Evolutionary conservation across 441 rosid species (phyloP).

Genomic region (Erysimum cheiri): DNA sequence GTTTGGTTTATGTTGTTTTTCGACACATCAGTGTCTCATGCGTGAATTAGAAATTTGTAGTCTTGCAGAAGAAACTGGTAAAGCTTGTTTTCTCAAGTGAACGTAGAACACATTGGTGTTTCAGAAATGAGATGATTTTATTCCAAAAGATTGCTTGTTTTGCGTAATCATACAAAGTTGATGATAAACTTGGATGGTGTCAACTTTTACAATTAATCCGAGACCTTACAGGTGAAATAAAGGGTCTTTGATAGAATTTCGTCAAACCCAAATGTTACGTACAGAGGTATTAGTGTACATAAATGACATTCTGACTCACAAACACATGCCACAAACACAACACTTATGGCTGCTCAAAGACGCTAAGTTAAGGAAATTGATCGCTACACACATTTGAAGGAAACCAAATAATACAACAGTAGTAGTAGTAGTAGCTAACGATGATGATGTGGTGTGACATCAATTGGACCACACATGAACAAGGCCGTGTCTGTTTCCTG

Average conservation of each 20-base stretch:
- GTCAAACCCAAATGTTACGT: slow-evolving; percentile 39
- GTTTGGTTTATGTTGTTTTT: slow-evolving; percentile 7
- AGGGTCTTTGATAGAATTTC: slow-evolving; percentile 22
- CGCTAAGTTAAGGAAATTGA: slow-evolving; percentile 35
- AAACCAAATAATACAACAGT: slow-evolving; percentile 34
- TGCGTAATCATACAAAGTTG: background rate
- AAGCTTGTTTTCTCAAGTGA: slow-evolving; percentile 8
- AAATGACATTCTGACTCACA: slow-evolving; percentile 27
- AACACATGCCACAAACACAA: slow-evolving; percentile 36
- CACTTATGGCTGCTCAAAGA: slow-evolving; percentile 23
- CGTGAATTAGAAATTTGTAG: slow-evolving; percentile 15
- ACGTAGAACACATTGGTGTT: slow-evolving; percentile 9
- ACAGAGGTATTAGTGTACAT: slow-evolving; percentile 37
- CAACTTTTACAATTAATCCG: background rate
- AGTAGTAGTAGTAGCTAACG: slow-evolving; percentile 21
- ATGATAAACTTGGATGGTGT: background rate
- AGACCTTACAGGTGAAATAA: background rate
- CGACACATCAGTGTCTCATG: slow-evolving; percentile 17
- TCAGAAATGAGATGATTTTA: background rate
- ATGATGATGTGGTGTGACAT: slow-evolving; percentile 32
- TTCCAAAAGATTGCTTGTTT: background rate
- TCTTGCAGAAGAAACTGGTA: slow-evolving; percentile 4
- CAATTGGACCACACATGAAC: slow-evolving; percentile 97
- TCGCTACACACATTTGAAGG: slow-evolving; percentile 35
- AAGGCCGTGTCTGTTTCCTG: slow-evolving; percentile 84